phyloP scores from a whole-genome alignment of 106 monocot species.

The Dioscorea zingiberensis region DNA sequence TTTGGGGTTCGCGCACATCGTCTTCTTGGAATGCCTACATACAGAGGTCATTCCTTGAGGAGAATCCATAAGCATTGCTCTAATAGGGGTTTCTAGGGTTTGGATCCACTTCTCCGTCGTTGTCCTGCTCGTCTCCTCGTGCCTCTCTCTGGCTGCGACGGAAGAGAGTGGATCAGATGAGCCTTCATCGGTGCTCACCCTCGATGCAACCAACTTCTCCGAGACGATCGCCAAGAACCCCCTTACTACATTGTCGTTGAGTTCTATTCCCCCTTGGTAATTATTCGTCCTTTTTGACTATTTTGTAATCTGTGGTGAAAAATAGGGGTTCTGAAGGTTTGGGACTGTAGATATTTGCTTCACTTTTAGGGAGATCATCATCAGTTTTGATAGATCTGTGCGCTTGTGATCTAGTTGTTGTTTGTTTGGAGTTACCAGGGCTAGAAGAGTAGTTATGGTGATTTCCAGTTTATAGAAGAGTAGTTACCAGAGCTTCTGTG shows the following conservation, averaged over 20 bases:
- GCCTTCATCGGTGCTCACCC: conserved; percentile 23
- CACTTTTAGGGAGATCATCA: too few relatives aligned
- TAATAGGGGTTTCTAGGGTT: background rate
- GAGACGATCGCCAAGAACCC: conserved; percentile 29
- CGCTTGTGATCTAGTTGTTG: too few relatives aligned
- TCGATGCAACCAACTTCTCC: conserved; percentile 25
- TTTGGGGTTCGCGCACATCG: too few relatives aligned
- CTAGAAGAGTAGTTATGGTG: too few relatives aligned
- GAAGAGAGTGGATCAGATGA: background rate
- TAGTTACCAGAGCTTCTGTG: too few relatives aligned
- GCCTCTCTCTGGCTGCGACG: background rate
- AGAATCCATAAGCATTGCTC: background rate
- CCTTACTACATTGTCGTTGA: conserved; percentile 44
- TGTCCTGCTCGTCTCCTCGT: background rate
- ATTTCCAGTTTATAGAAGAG: too few relatives aligned
- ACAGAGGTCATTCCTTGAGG: background rate
- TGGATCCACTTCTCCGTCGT: conserved; percentile 1
- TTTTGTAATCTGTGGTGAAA: background rate
- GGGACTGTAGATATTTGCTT: too few relatives aligned
- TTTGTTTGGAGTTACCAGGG: too few relatives aligned
- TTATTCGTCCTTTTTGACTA: background rate
- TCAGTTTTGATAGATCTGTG: too few relatives aligned
- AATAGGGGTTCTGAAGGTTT: background rate
- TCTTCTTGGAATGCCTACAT: too few relatives aligned
- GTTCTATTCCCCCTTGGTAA: conserved; percentile 47